Evolutionary conservation across 495 filamentous ascomycete genomes (phyloP), one percentile per base, ranked within the genome.

Genomic region (Penicillium longicatenatum): DNA sequence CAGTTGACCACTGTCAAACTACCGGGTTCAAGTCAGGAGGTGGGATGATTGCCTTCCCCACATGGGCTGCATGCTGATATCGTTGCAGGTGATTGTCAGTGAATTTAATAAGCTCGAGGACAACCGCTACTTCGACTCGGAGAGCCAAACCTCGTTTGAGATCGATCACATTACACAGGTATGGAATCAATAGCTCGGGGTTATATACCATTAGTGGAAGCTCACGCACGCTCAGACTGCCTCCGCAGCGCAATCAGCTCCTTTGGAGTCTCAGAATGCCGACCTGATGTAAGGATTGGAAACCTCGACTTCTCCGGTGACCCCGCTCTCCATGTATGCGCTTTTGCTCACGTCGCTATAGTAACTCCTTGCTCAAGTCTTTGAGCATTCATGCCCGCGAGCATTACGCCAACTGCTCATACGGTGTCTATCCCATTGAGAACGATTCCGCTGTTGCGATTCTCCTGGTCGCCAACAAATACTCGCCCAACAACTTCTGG

Each of bases 401-500:
- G 72, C 93, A 99, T 79, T 99, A 90, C 72, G 87, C 91, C 2
- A 87, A 81, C 62, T 89, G 87, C 50, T 86, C 89, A 11, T 86
- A 88, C 62, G 90, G 91, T 64, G 88, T 90, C 26, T 94, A 89
- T 67, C 75, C 93, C 29, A 86, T 85, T 59, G 85, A 90, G 60
- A 78, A 88, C 65, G 88, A 93, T 73, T 81, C 84, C 20, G 82
- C 84, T 54, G 72, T 98, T 20, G 91, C 92, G 39, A 81, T 97
- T 63, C 70, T 94, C 52, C 81, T 96, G 50, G 92, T 96, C 39
- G 89, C 94, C 31, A 97, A 92, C 80, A 96, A 96, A 67, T 98
- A 98, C 80, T 94, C 89, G 61, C 95, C 95, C 7, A 89, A 90
- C 67, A 99, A 99, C 79, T 98, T 89, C 82, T 99, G 95, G 92